A percentile compares a stretch with the other conserved stretches of the same genome.
phyloP scores from a whole-genome alignment of 192 early-diverging fungal genomes.

The Coemansia sp. region DNA sequence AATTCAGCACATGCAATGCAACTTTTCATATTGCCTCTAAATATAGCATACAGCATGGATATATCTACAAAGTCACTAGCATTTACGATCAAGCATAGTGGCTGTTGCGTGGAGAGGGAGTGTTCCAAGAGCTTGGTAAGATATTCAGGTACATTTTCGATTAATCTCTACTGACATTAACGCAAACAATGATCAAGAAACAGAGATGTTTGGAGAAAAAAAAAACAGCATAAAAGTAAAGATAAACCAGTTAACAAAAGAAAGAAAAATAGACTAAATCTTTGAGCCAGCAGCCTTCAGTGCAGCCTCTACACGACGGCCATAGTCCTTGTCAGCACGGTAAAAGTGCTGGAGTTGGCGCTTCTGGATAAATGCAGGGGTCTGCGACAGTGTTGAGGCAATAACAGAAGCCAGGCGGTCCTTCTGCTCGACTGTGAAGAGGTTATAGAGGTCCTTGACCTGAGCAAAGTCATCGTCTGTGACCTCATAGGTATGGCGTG shows the following conservation, averaged over 20 bases:
- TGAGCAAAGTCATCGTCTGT: conserved; percentile 68
- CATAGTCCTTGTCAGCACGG: conserved; percentile 74
- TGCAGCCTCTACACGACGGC: conserved; percentile 65
- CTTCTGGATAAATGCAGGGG: conserved; percentile 66
- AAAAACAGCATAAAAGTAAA: not conserved
- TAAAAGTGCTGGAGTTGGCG: conserved; percentile 70
- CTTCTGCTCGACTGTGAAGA: conserved; percentile 64
- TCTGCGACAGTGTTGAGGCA: conserved; percentile 61
- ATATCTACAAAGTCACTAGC: too few relatives aligned
- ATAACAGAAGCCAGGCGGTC: conserved; percentile 63
- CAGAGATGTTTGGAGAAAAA: too few relatives aligned
- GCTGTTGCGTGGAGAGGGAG: not conserved
- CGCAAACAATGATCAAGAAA: too few relatives aligned
- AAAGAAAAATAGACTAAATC: conserved; percentile 27
- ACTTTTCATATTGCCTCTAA: too few relatives aligned
- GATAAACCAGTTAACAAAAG: not conserved
- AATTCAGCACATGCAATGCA: too few relatives aligned
- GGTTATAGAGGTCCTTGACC: conserved; percentile 63
- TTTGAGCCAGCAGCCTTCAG: conserved; percentile 57
- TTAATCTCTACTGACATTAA: not conserved
- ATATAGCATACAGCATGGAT: too few relatives aligned
- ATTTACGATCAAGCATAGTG: not conserved
- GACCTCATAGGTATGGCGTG: conserved; percentile 60
- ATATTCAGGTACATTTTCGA: not conserved
- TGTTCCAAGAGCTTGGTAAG: not conserved